Conservation (phyloP, 352 stramenopile genomes). For the Phytophthora citrophthora region DNA sequence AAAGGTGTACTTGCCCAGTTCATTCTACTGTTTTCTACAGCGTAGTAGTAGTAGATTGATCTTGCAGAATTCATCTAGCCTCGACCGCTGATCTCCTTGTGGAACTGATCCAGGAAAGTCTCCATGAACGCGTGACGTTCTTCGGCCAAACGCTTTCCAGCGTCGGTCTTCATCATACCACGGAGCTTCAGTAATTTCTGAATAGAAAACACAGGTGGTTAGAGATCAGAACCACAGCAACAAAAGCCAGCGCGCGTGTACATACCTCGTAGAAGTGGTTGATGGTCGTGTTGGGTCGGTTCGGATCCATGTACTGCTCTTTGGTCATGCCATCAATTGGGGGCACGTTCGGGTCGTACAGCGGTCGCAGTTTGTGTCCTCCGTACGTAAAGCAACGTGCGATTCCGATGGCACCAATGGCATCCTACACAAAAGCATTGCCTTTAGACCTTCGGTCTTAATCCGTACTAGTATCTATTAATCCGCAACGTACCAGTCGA, state of each 20-base stretch:
- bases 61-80: slow-evolving; percentile 14
- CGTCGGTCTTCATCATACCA: slow-evolving; percentile 87
- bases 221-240: neutral
- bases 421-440: slow-evolving; percentile 54
- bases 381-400: slow-evolving; percentile 92
- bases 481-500: slow-evolving; percentile 52
- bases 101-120: slow-evolving; percentile 81
- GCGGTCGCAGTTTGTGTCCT: slow-evolving; percentile 77
- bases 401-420: slow-evolving; percentile 91
- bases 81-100: slow-evolving; percentile 73
- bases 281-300: slow-evolving; percentile 72
- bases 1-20: neutral
- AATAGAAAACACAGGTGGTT: neutral
- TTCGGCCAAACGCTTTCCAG: slow-evolving; percentile 76
- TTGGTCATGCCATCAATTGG: slow-evolving; percentile 70
- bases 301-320: slow-evolving; percentile 82
- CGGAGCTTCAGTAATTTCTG: slow-evolving; percentile 91
- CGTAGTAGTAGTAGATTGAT: too few species aligned
- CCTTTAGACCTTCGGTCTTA: neutral
- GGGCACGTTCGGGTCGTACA: slow-evolving; percentile 78
- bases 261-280: slow-evolving; percentile 91
- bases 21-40: too few species aligned
- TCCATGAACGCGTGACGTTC: slow-evolving; percentile 90
- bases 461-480: too few species aligned
- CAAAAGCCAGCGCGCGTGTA: neutral